These are phyloP conservation scores for Tuber melanosporum DNA, from an alignment of 495 filamentous ascomycete species.

Conservation along the genomic window DNA sequence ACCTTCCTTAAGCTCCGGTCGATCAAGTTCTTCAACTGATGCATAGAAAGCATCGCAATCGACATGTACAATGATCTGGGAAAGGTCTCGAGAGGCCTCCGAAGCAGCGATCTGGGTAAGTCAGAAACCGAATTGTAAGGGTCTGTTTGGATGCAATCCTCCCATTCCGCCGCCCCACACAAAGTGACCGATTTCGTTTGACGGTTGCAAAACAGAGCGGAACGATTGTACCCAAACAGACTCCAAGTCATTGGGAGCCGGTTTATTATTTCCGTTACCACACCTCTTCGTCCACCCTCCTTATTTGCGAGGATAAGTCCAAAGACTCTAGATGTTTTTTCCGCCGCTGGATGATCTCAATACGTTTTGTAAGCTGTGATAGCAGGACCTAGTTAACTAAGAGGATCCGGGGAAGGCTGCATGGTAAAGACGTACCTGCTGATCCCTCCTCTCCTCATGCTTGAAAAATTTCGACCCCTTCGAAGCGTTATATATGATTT, in stretches of 20 bases:
- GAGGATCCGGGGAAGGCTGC: neutral
- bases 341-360: conserved; percentile 67
- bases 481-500: conserved; percentile 94
- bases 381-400: neutral
- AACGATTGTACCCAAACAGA: no score
- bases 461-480: conserved; percentile 97
- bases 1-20: conserved; percentile 72
- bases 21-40: conserved; percentile 85
- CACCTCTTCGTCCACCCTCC: conserved; percentile 67
- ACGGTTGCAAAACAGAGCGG: no score
- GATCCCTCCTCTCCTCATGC: conserved; percentile 78
- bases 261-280: conserved; percentile 4
- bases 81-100: conserved; percentile 71
- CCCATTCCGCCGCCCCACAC: no score
- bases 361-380: conserved; percentile 69
- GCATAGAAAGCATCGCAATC: conserved; percentile 99
- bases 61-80: conserved; percentile 78
- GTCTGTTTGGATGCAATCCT: no score
- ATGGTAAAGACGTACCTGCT: conserved; percentile 39
- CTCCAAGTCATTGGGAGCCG: neutral
- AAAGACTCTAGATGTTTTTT: conserved; percentile 71
- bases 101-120: conserved; percentile 57
- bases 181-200: no score
- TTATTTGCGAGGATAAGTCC: conserved; percentile 64
- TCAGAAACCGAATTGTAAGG: neutral